Evolutionary conservation across 768 basidiomycete species (phyloP), one percentile per base, ranked within the genome.

Genomic region (Austroboletus festivus): DNA sequence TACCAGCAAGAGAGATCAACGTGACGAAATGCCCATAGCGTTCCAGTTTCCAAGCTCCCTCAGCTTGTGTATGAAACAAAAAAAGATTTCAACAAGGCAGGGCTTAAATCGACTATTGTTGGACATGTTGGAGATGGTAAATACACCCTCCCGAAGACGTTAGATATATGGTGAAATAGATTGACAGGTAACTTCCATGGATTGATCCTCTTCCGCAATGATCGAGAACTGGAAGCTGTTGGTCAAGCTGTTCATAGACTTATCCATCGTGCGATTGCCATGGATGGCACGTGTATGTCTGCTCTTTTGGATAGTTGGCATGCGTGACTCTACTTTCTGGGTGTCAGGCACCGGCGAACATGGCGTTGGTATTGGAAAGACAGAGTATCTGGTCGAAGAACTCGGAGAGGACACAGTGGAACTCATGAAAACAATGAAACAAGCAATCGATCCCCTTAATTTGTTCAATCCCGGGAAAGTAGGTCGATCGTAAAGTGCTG

Each of bases 301-400:
- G 37, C 15, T 38, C 31, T 16, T 42, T 1, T 13, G 8, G 19
- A 28, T 21, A 5, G 5, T 5, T 28, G 5, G 7, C 28, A 12
- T 28, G 28, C 12, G 28, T 28, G 28, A 28, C 12, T 28, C 12
- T 5, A 28, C 28, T 28, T 5, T 28, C 28, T 28, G 28, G n/a
- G 26, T 28, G 26, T 34, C 35, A 37, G 35, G 85, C 56, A 89
- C 86, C 4, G 89, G 89, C 9, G 90, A 93, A 64, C 91, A 93
- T 63, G 91, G 91, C 0, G 85, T 93, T 13, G 91, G 92, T 1
- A 67, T 93, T 7, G 91, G 91, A 10, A 93, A 93, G 71, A 86
- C 82, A 57, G 80, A 86, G 59, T 95, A 89, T 65, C 77, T 97
- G 2, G 64, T 71, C 16, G 76, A 83, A n/a, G 94, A 97, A 64